Base-by-base conservation (phyloP, 164 flowering plant species). In the grape (Vitis vinifera) region DNA sequence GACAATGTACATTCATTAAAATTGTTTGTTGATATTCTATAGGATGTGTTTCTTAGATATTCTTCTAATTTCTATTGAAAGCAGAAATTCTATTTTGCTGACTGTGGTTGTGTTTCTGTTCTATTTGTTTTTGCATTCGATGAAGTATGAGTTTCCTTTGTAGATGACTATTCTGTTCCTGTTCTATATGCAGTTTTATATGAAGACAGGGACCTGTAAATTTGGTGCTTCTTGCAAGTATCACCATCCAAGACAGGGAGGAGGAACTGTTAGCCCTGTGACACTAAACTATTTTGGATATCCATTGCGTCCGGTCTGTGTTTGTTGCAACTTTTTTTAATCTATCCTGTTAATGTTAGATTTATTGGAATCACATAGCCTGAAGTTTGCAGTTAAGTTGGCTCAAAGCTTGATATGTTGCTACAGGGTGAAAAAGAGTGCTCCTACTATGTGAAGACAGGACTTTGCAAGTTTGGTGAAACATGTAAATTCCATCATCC, bases 401-500 rank as follows among this genome's bases (percentile, higher is more conserved):
- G 49, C n/a, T 56, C 31, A 56, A 9, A 62, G 29, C 31, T 12
- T 15, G 7, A 53, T 14, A 60, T 52, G 16, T 55, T 63, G 49
- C 27, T 6, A 57, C 88, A 96, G 99, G 98, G 97, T 58, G 98
- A 93, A 77, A 89, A 86, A 62, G 99, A 93, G 78, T 96, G 99
- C 73, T 79, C 92, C 62, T 90, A 91, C 79, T 96, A 90, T 69
- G 68, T 91, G 75, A 91, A 87, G 77, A 96, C 97, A 12, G 97
- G 97, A 60, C 91, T 87, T 47, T 93, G 99, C 80, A 96, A 90
- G 78, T 96, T 96, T 76, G 99, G 97, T 58, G 69, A 75, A 58
- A 88, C 94, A 56, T 96, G 99, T 81, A 93, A 93, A 85, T 96
- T 90, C 78, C 97, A 96, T 75, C 99, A 96, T 74, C 97, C 98